Evolutionary conservation across 225 moss, liverwort and hornwort species (phyloP), one percentile per base, ranked within the genome.

Genomic region (Physcomitrellopsis africana): DNA sequence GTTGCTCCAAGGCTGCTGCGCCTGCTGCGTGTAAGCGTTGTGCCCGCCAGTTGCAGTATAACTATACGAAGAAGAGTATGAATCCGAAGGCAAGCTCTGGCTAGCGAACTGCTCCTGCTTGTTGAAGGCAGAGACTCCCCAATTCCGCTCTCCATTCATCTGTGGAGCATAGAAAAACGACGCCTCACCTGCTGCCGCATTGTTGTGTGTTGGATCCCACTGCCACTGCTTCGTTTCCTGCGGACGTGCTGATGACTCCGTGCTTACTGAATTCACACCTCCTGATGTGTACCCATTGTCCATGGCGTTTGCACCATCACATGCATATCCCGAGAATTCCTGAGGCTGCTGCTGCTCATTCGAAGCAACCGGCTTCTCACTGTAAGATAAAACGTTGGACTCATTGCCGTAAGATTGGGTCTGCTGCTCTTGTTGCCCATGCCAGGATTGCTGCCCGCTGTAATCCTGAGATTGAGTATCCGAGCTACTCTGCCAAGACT

Each of bases 401-500:
- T 72, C 63, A 61, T 16, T 48, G 24, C 51, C 67, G 69, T 71
- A 69, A 49, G 80, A 3, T 45, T 79, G 81, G 46, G 54, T 59
- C 70, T 84, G 86, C 70, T 84, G 86, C 81, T 69, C 83, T 74
- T 68, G 83, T 11, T 74, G 76, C 22, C 62, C 76, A 69, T 85
- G 77, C 84, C 84, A 87, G 19, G 80, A 72, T 63, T 81, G 65
- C 24, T 80, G 62, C n/a, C 70, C 79, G 60, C 66, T 46, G 66
- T 73, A 67, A 16, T 18, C 72, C 80, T 82, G 76, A 51, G 75
- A 66, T 46, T 78, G 85, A 63, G 47, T 16, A 20, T 63, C 79
- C 13, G 72, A 10, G 57, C 48, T 27, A 29, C n/a, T 65, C 72
- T 79, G 77, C 84, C 81, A 84, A 67, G 77, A 63, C 19, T 88